These are phyloP conservation scores for Lagenidium sp. DNA, from an alignment of 352 stramenopile genomes.

Conservation along the genomic window DNA sequence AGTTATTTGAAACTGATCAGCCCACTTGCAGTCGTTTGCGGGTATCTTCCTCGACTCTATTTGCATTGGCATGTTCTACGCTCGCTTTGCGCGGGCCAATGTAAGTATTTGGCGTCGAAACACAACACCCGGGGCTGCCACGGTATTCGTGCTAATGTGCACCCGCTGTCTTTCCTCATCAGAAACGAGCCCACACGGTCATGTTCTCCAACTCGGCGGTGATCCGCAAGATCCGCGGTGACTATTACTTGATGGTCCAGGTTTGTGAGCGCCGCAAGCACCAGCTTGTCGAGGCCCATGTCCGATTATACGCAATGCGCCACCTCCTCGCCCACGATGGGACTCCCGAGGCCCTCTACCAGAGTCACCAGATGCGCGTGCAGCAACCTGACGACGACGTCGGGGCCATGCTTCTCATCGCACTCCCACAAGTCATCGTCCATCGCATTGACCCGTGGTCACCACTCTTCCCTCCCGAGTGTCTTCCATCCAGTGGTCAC, in stretches of 20 bases:
- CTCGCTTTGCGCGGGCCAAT: constrained; percentile 70
- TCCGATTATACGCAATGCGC: constrained; percentile 76
- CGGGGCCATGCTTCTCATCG: constrained; percentile 75
- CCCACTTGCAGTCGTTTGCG: constrained; percentile 52
- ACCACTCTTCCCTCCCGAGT: constrained; percentile 73
- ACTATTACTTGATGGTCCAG: constrained; percentile 91
- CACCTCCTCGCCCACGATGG: constrained; percentile 52
- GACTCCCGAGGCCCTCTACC: constrained; percentile 46
- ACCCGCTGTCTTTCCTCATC: background rate
- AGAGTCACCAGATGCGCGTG: constrained; percentile 83
- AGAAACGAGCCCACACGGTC: constrained; percentile 82
- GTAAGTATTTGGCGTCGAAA: no score
- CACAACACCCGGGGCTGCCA: no score
- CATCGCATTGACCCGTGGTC: constrained; percentile 84
- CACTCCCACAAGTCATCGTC: constrained; percentile 70
- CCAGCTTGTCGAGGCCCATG: constrained; percentile 80
- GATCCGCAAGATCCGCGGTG: constrained; percentile 84
- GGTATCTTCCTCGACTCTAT: constrained; percentile 84
- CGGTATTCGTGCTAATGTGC: background rate
- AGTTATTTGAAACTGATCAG: background rate
- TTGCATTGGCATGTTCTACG: constrained; percentile 85
- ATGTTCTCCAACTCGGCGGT: constrained; percentile 82
- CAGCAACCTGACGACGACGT: constrained; percentile 82
- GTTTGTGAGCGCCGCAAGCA: constrained; percentile 86
- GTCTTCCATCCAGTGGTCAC: constrained; percentile 30